A percentile compares a stretch with the other conserved stretches of the same genome.
These are phyloP conservation scores for Scheffersomyces amazonensis DNA, from an alignment of 805 yeast species.

Conservation along the genomic window DNA sequence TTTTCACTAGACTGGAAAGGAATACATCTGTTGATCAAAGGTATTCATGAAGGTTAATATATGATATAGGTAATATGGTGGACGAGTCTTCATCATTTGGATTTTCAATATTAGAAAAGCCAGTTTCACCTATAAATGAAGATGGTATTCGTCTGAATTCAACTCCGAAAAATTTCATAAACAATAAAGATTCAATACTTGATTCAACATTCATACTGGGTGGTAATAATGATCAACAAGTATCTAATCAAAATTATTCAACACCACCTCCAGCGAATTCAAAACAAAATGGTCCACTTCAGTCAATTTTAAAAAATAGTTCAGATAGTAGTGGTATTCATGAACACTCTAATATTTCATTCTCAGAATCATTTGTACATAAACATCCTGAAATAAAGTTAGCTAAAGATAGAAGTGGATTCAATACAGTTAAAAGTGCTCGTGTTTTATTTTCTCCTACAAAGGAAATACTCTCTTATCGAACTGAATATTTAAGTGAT, in stretches of 20 bases:
- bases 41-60: no score
- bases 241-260: not conserved
- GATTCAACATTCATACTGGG: conserved; percentile 6
- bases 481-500: conserved; percentile 17
- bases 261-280: not conserved
- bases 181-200: conserved; percentile 8
- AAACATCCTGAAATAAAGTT: conserved; percentile 16
- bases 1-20: no score
- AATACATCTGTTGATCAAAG: no score
- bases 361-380: conserved; percentile 9
- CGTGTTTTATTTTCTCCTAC: conserved; percentile 35
- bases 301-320: conserved; percentile 8
- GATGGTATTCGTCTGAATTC: conserved; percentile 12
- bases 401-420: conserved; percentile 14
- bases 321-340: conserved; percentile 3
- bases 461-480: conserved; percentile 16
- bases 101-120: conserved; percentile 7
- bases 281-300: conserved; percentile 4
- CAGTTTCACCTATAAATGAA: conserved; percentile 10
- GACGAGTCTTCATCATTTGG: conserved; percentile 8
- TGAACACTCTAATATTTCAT: not conserved
- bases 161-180: conserved; percentile 13
- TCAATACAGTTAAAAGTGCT: conserved; percentile 30
- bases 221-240: not conserved
- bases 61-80: conserved; percentile 1